These are phyloP conservation scores for Schwanniomyces vanrijiae DNA, from an alignment of 805 yeast species.

Conservation along the genomic window DNA sequence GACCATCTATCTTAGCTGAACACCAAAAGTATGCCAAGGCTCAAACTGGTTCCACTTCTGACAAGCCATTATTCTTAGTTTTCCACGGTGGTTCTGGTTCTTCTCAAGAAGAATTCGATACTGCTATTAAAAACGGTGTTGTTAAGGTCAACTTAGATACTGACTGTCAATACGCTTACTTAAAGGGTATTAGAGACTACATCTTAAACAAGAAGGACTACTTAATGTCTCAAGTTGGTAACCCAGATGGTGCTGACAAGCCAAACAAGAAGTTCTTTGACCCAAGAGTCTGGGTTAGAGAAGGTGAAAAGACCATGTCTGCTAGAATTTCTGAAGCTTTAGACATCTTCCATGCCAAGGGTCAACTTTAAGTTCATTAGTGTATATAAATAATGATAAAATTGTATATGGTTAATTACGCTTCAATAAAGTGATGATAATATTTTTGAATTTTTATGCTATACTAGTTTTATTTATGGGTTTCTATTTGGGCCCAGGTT, in stretches of 20 bases:
- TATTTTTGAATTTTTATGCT: neutral
- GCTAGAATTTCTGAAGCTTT: conserved; percentile 83
- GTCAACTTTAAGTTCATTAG: conserved; percentile 45
- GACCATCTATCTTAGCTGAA: conserved; percentile 91
- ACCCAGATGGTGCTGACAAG: conserved; percentile 98
- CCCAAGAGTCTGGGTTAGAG: conserved; percentile 99
- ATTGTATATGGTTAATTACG: neutral
- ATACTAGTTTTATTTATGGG: no score
- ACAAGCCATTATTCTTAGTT: conserved; percentile 87
- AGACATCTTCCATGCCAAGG: conserved; percentile 78
- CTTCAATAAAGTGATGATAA: neutral
- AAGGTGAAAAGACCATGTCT: conserved; percentile 98
- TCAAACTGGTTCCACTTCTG: conserved; percentile 52
- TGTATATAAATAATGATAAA: neutral
- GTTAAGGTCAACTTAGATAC: conserved; percentile 99
- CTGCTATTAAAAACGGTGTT: conserved; percentile 90
- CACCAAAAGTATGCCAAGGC: conserved; percentile 89
- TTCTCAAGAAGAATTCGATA: conserved; percentile 83
- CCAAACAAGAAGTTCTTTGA: conserved; percentile 99
- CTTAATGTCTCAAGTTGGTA: conserved; percentile 85
- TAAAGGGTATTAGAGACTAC: conserved; percentile 96
- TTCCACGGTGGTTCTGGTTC: conserved; percentile 99
- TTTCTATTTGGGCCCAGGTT: neutral
- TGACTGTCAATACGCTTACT: conserved; percentile 98
- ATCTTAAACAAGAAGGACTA: conserved; percentile 95